Conservation (phyloP, 345 rosid genomes). For the Dovyalis caffra region DNA sequence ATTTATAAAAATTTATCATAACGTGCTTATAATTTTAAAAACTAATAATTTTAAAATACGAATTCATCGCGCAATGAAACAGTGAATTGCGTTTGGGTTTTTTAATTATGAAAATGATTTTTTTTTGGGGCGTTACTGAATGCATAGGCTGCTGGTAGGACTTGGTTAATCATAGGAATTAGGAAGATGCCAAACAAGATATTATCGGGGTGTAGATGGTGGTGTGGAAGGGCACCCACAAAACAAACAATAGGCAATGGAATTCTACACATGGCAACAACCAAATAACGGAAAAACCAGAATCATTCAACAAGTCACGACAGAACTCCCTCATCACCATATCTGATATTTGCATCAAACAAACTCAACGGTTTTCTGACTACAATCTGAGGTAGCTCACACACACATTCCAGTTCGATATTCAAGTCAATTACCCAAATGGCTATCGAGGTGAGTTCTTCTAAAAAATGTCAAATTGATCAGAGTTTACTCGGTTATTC, state of each 20-base stretch:
- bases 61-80: no score
- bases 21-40: no score
- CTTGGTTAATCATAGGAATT: background rate
- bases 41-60: no score
- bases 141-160: background rate
- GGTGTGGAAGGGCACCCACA: no score
- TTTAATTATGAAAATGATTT: no score
- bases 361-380: no score
- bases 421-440: conserved; percentile 9
- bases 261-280: conserved; percentile 28
- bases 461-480: no score
- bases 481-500: no score
- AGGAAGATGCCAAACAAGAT: conserved; percentile 17
- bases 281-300: background rate
- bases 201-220: background rate
- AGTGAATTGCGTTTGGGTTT: no score
- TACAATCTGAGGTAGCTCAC: background rate
- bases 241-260: conserved; percentile 13
- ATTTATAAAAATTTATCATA: no score
- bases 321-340: background rate
- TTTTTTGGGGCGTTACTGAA: no score
- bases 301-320: background rate
- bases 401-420: background rate
- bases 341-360: no score
- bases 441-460: conserved; percentile 53